A percentile compares a stretch with the other conserved stretches of the same genome.
These are phyloP conservation scores for Ophiorrhiza pumila DNA, from an alignment of 257 asterid genomes.

Conservation along the genomic window DNA sequence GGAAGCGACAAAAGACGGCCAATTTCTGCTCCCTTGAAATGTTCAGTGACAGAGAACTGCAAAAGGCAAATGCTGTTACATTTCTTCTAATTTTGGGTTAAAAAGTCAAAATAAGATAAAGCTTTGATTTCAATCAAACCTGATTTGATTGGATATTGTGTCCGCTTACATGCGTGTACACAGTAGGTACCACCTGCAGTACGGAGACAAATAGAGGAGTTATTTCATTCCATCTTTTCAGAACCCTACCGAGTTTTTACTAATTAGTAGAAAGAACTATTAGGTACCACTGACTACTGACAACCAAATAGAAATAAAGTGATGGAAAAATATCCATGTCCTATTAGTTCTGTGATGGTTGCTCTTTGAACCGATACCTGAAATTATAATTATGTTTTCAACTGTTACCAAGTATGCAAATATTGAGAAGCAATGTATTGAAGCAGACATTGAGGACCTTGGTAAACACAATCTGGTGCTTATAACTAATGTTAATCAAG, in stretches of 20 bases:
- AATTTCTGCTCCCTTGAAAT: constrained; percentile 66
- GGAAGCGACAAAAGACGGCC: constrained; percentile 74
- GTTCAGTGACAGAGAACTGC: constrained; percentile 98
- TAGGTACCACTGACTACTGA: not conserved
- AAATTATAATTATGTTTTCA: not conserved
- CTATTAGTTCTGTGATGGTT: not conserved
- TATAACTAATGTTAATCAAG: not conserved
- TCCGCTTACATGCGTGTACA: constrained; percentile 74
- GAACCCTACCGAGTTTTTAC: not conserved
- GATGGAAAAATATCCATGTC: not conserved
- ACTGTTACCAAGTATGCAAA: not conserved
- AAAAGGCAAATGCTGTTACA: constrained; percentile 26
- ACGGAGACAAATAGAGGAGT: constrained; percentile 14
- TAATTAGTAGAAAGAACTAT: not conserved
- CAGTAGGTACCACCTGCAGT: constrained; percentile 95
- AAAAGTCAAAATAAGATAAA: not conserved
- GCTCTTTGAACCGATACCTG: not conserved
- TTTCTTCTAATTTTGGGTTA: constrained; percentile 20
- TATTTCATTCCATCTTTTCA: not conserved
- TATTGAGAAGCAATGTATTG: not conserved
- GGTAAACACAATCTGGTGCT: not conserved
- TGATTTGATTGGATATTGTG: constrained; percentile 87
- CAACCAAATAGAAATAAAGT: not conserved
- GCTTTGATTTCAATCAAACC: constrained; percentile 34
- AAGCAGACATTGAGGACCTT: not conserved